A percentile compares a stretch with the other conserved stretches of the same genome.
Conservation (phyloP, 495 filamentous ascomycete genomes). For the Acidomyces sp. region DNA sequence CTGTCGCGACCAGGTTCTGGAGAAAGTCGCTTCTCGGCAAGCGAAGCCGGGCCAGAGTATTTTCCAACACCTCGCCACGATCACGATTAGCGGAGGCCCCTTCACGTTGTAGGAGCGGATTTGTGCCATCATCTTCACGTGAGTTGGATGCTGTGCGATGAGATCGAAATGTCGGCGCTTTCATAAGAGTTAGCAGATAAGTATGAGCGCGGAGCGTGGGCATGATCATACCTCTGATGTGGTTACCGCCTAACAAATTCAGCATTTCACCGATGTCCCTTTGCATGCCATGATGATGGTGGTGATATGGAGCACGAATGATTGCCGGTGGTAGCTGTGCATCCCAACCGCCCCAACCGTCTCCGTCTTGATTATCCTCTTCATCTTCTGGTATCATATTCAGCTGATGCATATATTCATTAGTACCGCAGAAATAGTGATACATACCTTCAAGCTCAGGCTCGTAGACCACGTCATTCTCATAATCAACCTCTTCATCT, state of each 20-base stretch:
- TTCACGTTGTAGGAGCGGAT: slow-evolving; percentile 49
- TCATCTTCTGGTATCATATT: slow-evolving; percentile 16
- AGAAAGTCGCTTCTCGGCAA: slow-evolving; percentile 9
- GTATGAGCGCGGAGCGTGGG: neutral
- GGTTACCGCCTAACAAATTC: slow-evolving; percentile 14
- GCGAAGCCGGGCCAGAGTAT: slow-evolving; percentile 12
- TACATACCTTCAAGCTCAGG: slow-evolving; percentile 27
- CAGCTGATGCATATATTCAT: neutral
- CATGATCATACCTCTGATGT: slow-evolving; percentile 8
- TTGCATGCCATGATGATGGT: slow-evolving; percentile 36
- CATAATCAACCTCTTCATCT: slow-evolving; percentile 30
- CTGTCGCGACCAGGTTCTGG: slow-evolving; percentile 14
- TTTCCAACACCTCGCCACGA: slow-evolving; percentile 13
- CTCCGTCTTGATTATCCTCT: slow-evolving; percentile 36
- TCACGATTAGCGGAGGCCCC: slow-evolving; percentile 8
- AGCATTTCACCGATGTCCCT: slow-evolving; percentile 11
- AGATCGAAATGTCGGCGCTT: slow-evolving; percentile 29
- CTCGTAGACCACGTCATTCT: slow-evolving; percentile 29
- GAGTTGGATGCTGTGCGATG: slow-evolving; percentile 37
- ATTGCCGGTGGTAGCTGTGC: slow-evolving; percentile 32
- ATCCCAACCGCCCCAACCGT: slow-evolving; percentile 41
- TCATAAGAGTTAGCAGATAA: neutral
- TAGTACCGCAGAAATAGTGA: neutral
- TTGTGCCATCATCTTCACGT: slow-evolving; percentile 61
- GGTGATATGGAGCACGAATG: slow-evolving; percentile 33